Evolutionary conservation across 129 eudicot genomes (phyloP), one percentile per base, ranked within the genome.

Genomic region (Tanacetum coccineum): DNA sequence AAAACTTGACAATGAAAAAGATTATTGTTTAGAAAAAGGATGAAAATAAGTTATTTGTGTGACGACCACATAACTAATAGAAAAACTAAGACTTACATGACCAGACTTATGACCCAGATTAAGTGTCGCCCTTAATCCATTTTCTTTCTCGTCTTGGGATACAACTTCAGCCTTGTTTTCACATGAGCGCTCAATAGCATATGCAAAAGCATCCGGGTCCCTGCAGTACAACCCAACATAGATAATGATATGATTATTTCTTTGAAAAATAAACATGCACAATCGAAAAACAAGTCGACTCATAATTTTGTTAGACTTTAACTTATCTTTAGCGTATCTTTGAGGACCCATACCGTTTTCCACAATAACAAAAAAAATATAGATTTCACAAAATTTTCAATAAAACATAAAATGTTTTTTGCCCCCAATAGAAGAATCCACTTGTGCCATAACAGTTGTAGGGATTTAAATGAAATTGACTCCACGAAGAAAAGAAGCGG

Each of bases 381-480:
- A 50, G 15, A 50, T 9, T 9, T 51, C 28, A 26, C 63, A 6
- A 36, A 36, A 36, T 36, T 6, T 36, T 36, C 40, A 36, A 36
- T 36, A 36, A 36, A 36, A 36, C 40, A 5, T 36, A 36, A 9
- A 36, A 6, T 36, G 9, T 36, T 36, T 94, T 82, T 94, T 94
- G 6, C 97, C 99, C 54, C 99, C 99, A 77, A 89, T 97, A 1
- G 99, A 94, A 67, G 99, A 94, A 80, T 94, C 99, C 53, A 94
- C 99, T 93, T 94, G 99, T 22, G 99, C 95, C 99, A 94, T 89
- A 63, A 94, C 97, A 75, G 99, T 94, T 11, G 99, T 94, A 28
- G 99, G 99, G 64, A 94, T 94, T 78, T 94, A 97, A 81, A 94
- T 87, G 75, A 94, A 94, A 71, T 94, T 94, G 19, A 94, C 97